Percentiles rank a stretch among this genome's conserved stretches.
These are phyloP conservation scores for Rhodomyrtus tomentosa DNA, from an alignment of 345 rosid species.

Conservation along the genomic window DNA sequence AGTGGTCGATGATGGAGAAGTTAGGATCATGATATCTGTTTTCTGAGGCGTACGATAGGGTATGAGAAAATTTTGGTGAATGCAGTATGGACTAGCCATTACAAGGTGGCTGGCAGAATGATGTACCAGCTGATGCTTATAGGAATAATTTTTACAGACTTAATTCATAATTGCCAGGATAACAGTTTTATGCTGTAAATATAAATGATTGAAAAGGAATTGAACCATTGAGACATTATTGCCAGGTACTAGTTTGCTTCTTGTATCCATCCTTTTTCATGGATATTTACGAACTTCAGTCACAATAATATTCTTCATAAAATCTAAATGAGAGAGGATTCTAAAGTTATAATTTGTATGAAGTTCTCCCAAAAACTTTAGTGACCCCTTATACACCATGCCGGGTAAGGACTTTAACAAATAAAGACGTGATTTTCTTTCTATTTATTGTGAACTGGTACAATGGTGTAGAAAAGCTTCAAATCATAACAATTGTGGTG, in stretches of 20 bases:
- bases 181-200: not conserved
- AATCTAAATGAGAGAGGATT: not conserved
- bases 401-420: not conserved
- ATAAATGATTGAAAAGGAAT: not conserved
- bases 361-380: not conserved
- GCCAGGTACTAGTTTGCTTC: not conserved
- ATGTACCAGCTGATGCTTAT: not conserved
- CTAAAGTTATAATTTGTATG: not conserved
- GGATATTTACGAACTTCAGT: not conserved
- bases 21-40: not conserved
- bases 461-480: not conserved
- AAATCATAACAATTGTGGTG: not conserved
- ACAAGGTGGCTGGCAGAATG: not conserved
- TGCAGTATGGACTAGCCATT: not conserved
- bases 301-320: not conserved
- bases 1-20: not conserved
- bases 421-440: not conserved
- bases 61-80: not conserved
- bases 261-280: not conserved
- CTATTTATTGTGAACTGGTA: not conserved
- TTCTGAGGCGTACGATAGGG: not conserved
- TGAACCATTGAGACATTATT: not conserved
- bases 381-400: not conserved
- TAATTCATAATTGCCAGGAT: not conserved
- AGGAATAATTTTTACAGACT: not conserved